Evolutionary conservation across 2,329 filamentous ascomycete genomes (phyloP), one percentile per base, ranked within the genome.

Genomic region (Trichoderma hamatum): DNA sequence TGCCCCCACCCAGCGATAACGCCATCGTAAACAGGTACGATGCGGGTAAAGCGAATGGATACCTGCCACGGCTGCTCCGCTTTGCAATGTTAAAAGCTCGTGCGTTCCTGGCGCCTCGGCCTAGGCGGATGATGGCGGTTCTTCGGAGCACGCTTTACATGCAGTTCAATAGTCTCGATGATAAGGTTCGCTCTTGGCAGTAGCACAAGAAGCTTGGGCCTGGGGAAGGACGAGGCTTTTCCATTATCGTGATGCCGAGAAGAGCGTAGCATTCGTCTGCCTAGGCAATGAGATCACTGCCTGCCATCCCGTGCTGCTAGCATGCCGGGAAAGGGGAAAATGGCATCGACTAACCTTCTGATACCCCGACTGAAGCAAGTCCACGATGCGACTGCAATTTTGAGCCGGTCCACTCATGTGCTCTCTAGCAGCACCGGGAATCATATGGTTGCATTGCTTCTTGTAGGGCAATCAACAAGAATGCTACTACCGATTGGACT

Each of bases 1-100:
- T 68, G 58, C 46, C 54, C 58, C 58, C 28, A 58, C 36, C 43
- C 16, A 39, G 59, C 24, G 59, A 69, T 69, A 64, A 69, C 67
- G 67, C 67, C 55, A 69, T 69, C 39, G 54, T 26, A 59, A 36
- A 43, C 24, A 26, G 39, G 39, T 54, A 43, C 24, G 13, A 30
- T 43, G 51, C 62, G 62, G 62, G 26, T 21, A 28, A 34, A 24
- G 34, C 62, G 11, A 55, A 61, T 46, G 54, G 63, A 58, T 13
- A 30, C 28, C 26, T 26, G 24, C 28, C 26, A 43, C 21, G 43
- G 28, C 28, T 30, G n/a, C 9, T 52, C 60, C 60, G 60, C 49
- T 65, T 52, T 32, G 19, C 62, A 14, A 26, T 32, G 46, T 39
- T 49, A n/a, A 26, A 64, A 16, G 30, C 28, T 64, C 1, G 16